A percentile compares a stretch with the other conserved stretches of the same genome.
Conservation (phyloP, 257 asterid genomes). For the Capsicum pubescens region DNA sequence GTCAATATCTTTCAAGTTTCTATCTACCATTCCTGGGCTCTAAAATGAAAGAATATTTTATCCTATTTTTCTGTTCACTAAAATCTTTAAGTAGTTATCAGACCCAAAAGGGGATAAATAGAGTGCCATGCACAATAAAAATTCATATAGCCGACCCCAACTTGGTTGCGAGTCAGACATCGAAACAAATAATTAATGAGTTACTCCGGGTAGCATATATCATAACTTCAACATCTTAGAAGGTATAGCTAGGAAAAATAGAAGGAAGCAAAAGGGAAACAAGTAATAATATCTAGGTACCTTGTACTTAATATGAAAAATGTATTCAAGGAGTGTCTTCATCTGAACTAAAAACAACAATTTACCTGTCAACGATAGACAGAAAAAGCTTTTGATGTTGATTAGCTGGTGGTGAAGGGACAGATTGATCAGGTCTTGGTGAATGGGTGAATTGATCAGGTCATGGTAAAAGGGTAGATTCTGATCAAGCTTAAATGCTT, state of each 20-base stretch:
- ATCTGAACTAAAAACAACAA: conserved; percentile 63
- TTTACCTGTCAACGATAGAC: conserved; percentile 62
- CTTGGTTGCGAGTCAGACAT: not conserved
- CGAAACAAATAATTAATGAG: not conserved
- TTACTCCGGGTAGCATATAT: not conserved
- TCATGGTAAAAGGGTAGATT: too few species aligned
- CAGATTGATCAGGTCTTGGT: too few species aligned
- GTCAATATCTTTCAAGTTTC: not conserved
- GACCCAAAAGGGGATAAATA: not conserved
- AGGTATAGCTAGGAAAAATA: not conserved
- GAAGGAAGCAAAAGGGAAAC: not conserved
- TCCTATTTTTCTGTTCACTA: not conserved
- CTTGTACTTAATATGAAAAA: conserved; percentile 11
- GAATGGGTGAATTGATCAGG: too few species aligned
- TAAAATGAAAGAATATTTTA: not conserved
- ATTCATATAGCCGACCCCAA: too few species aligned
- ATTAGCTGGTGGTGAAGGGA: conserved; percentile 30
- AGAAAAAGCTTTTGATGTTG: conserved; percentile 60
- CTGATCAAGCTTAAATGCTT: too few species aligned
- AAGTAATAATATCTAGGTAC: too few species aligned
- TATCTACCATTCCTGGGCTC: not conserved
- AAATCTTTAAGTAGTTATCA: not conserved
- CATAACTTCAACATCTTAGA: not conserved
- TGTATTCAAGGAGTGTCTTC: conserved; percentile 51
- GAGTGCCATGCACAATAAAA: not conserved